Evolutionary conservation across 2,329 filamentous ascomycete genomes (phyloP).

Genomic region (Neocucurbitaria cava): DNA sequence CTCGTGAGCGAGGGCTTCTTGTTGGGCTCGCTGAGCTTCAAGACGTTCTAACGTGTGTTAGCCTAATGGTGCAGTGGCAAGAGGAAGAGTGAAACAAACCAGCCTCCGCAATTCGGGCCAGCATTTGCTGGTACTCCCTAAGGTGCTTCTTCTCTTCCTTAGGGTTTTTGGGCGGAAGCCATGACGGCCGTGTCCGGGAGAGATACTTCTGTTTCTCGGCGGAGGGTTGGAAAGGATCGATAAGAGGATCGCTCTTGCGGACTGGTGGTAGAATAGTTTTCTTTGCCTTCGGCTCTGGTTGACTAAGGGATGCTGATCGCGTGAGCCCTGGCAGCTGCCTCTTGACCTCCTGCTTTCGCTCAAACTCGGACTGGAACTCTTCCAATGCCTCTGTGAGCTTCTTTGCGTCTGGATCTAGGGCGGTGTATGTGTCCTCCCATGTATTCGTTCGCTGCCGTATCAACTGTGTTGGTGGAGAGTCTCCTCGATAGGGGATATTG

Average conservation of each 20-base stretch:
- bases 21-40: slow-evolving; percentile 51
- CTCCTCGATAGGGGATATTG: slow-evolving; percentile 23
- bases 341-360: slow-evolving; percentile 59
- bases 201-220: slow-evolving; percentile 87
- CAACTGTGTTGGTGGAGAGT: slow-evolving; percentile 28
- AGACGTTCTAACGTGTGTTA: slow-evolving; percentile 38
- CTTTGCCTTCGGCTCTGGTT: slow-evolving; percentile 56
- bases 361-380: slow-evolving; percentile 72
- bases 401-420: slow-evolving; percentile 75
- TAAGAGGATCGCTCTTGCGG: slow-evolving; percentile 78
- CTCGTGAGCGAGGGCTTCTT: slow-evolving; percentile 58
- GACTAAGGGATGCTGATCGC: slow-evolving; percentile 38
- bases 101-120: slow-evolving; percentile 67
- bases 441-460: slow-evolving; percentile 69
- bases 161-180: slow-evolving; percentile 86
- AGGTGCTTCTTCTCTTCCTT: slow-evolving; percentile 90
- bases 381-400: slow-evolving; percentile 81
- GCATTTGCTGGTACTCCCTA: slow-evolving; percentile 84
- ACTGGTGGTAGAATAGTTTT: slow-evolving; percentile 65
- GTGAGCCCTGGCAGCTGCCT: slow-evolving; percentile 54
- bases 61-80: background rate
- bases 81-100: slow-evolving; percentile 47
- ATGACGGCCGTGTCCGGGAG: slow-evolving; percentile 77
- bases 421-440: slow-evolving; percentile 74
- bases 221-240: slow-evolving; percentile 82